Percentiles rank a stretch among this genome's conserved stretches.
phyloP scores from a whole-genome alignment of 225 moss, liverwort and hornwort species.

The Polytrichum formosum region DNA sequence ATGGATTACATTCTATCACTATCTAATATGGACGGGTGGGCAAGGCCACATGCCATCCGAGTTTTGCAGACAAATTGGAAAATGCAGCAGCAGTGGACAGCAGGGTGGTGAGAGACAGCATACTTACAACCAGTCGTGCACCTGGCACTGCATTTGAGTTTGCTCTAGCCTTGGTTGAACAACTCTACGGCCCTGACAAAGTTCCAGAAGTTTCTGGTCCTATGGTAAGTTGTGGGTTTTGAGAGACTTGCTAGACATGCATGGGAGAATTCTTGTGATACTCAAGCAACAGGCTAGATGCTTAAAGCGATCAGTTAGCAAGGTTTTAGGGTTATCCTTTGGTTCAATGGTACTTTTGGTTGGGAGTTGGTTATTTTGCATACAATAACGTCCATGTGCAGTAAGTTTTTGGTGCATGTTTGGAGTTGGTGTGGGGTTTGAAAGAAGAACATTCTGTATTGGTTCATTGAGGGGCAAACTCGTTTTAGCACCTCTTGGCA shows the following conservation, averaged over 20 bases:
- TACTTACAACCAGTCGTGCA: conserved; percentile 72
- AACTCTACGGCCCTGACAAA: conserved; percentile 74
- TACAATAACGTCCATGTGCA: too few relatives aligned
- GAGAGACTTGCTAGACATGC: neutral
- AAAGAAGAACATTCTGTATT: too few relatives aligned
- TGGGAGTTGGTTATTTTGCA: too few relatives aligned
- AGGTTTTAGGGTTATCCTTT: too few relatives aligned
- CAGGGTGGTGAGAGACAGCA: conserved; percentile 69
- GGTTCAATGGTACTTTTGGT: too few relatives aligned
- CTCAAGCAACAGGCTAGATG: too few relatives aligned
- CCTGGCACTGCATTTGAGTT: conserved; percentile 84
- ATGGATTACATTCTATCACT: neutral
- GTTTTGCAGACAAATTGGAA: conserved; percentile 54
- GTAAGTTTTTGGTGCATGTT: too few relatives aligned
- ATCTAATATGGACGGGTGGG: conserved; percentile 5
- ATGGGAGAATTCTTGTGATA: too few relatives aligned
- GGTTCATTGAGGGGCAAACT: too few relatives aligned
- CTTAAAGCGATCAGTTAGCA: too few relatives aligned
- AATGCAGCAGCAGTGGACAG: conserved; percentile 45
- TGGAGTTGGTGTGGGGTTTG: too few relatives aligned
- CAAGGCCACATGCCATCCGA: conserved; percentile 82
- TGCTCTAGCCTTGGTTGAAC: conserved; percentile 77
- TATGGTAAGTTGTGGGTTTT: conserved; percentile 35
- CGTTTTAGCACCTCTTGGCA: too few relatives aligned
- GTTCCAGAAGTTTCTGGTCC: conserved; percentile 47